Evolutionary conservation across 345 rosid species (phyloP).

Genomic region (Rhizophora mangle): DNA sequence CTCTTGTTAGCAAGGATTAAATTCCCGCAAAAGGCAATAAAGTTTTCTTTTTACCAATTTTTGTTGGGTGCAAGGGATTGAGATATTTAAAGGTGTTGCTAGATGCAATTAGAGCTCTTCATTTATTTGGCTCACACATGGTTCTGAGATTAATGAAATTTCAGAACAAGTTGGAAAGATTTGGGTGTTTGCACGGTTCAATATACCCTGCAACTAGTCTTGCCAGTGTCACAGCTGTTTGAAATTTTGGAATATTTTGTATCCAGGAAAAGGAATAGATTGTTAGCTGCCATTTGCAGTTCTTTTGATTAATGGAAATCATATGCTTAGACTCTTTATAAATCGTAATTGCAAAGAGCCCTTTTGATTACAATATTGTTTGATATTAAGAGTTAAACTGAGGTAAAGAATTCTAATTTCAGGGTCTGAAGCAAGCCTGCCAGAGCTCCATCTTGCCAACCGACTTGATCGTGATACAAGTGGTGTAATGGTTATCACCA

Average conservation of each 20-base stretch:
- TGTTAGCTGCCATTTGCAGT: neutral
- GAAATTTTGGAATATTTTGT: too few species aligned
- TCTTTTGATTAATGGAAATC: neutral
- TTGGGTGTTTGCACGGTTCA: neutral
- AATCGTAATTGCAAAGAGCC: neutral
- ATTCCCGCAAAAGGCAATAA: neutral
- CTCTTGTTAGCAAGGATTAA: neutral
- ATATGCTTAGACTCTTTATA: neutral
- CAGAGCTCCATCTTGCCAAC: constrained; percentile 79
- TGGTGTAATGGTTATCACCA: constrained; percentile 79
- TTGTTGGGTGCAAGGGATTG: too few species aligned
- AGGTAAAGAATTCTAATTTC: constrained; percentile 15
- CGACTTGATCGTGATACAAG: constrained; percentile 92
- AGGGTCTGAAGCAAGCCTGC: constrained; percentile 25
- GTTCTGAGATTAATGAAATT: too few species aligned
- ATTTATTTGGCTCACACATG: too few species aligned
- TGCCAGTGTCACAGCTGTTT: neutral
- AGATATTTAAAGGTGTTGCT: too few species aligned
- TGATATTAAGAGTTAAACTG: constrained; percentile 7
- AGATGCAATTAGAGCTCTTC: too few species aligned
- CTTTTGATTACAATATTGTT: neutral
- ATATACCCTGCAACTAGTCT: neutral
- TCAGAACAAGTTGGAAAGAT: neutral
- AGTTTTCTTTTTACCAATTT: neutral
- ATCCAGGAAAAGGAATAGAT: too few species aligned